Evolutionary conservation across 2,329 filamentous ascomycete species (phyloP), one percentile per base, ranked within the genome.

Genomic region (Magnaporthiopsis poae): DNA sequence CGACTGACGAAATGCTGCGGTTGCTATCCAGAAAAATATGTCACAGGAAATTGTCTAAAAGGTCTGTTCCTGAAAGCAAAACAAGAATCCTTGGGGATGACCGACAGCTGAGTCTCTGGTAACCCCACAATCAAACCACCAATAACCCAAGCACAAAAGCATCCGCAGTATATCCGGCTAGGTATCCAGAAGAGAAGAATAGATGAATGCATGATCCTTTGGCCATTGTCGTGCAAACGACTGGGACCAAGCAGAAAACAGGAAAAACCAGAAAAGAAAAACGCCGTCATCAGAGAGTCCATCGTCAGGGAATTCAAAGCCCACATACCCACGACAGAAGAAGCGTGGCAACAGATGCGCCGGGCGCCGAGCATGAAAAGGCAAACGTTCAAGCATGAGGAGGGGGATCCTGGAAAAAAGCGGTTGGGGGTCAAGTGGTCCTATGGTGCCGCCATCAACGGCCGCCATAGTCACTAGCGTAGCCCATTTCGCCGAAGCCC

Each of bases 401-500:
- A 61, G 31, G 31, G 31, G 31, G 5, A 60, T 64, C 68, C 29
- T 15, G 2, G 25, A 64, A 25, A 61, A n/a, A 5, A 31, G 60
- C 12, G 60, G 18, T 7, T 61, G 25, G 12, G 25, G 1, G 27
- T 3, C 60, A 25, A 13, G 60, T n/a, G 31, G 25, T 4, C 63
- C 46, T 21, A 56, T 56, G 21, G 46, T n/a, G 63, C 27, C 63
- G 21, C 39, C 3, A 15, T 46, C 63, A 79, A 60, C 80, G 78
- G 65, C 80, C 79, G 59, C 82, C 81, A 69, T 81, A 84, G 69
- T 85, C 83, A 67, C 82, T 85, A 25, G 78, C 77, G 69, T 85
- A 83, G 27, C 81, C 82, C 64, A 84, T 80, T 56, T 85, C 82
- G 21, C 81, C 81, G 72, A 81, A 87, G 67, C 80, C 81, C 70